These are phyloP conservation scores for Schwanniomyces yamadae DNA, from an alignment of 805 yeast genomes.

Conservation along the genomic window DNA sequence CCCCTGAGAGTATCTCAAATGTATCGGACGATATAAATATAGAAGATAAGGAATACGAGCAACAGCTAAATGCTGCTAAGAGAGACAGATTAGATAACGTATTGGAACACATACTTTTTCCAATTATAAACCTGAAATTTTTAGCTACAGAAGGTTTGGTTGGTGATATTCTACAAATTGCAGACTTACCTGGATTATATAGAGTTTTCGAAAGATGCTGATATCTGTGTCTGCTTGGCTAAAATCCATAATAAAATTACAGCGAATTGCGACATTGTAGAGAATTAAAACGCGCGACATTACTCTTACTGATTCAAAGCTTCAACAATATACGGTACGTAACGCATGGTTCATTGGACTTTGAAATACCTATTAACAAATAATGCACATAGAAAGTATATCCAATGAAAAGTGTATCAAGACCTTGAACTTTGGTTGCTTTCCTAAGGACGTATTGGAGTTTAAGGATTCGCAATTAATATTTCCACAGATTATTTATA, in stretches of 20 bases:
- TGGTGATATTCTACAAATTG: constrained; percentile 72
- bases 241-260: too few relatives aligned
- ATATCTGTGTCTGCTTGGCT: too few relatives aligned
- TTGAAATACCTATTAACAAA: too few relatives aligned
- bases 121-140: constrained; percentile 58
- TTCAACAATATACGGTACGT: background rate
- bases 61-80: constrained; percentile 19
- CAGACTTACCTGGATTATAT: constrained; percentile 88
- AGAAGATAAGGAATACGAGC: constrained; percentile 15
- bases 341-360: too few relatives aligned
- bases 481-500: constrained; percentile 32
- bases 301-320: too few relatives aligned
- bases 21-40: constrained; percentile 7
- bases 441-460: constrained; percentile 33
- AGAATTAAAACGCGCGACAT: too few relatives aligned
- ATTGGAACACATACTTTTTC: constrained; percentile 64
- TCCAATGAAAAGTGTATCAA: constrained; percentile 24
- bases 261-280: background rate
- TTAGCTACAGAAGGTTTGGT: constrained; percentile 58
- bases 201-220: constrained; percentile 90
- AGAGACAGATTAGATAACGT: constrained; percentile 23
- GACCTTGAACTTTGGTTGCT: constrained; percentile 35
- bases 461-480: constrained; percentile 33
- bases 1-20: constrained; percentile 54
- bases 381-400: constrained; percentile 15